These are phyloP conservation scores for Xylariaceae sp. DNA, from an alignment of 2,329 filamentous ascomycete genomes.

Conservation along the genomic window DNA sequence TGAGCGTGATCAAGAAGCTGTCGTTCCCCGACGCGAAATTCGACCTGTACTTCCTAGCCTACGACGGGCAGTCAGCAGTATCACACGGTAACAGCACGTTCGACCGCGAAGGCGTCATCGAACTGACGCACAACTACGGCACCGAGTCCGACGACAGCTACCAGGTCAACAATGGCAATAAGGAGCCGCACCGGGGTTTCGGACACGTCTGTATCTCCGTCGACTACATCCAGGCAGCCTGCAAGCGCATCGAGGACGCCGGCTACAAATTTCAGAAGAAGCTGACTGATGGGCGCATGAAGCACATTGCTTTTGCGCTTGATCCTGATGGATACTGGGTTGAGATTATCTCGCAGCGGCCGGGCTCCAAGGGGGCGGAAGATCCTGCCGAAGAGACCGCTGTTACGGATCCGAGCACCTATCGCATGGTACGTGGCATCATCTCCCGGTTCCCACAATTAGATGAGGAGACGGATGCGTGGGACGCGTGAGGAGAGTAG, in stretches of 20 bases:
- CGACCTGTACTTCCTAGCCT: slow-evolving; percentile 92
- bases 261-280: slow-evolving; percentile 96
- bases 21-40: slow-evolving; percentile 85
- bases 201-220: slow-evolving; percentile 83
- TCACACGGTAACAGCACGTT: slow-evolving; percentile 67
- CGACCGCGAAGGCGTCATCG: slow-evolving; percentile 85
- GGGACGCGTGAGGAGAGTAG: not conserved
- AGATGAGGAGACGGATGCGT: not conserved
- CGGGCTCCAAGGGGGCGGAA: slow-evolving; percentile 39
- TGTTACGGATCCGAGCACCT: slow-evolving; percentile 68
- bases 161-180: slow-evolving; percentile 82
- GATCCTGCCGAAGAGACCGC: slow-evolving; percentile 69
- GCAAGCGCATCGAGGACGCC: slow-evolving; percentile 81
- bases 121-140: slow-evolving; percentile 81
- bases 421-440: slow-evolving; percentile 57
- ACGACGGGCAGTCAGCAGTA: slow-evolving; percentile 70
- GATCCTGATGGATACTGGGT: slow-evolving; percentile 89
- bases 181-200: slow-evolving; percentile 78
- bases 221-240: slow-evolving; percentile 83
- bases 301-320: slow-evolving; percentile 81
- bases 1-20: slow-evolving; percentile 77
- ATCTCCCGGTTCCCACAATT: not conserved
- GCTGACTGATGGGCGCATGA: slow-evolving; percentile 81
- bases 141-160: slow-evolving; percentile 81
- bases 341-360: slow-evolving; percentile 72